phyloP scores from a whole-genome alignment of 208 protist genomes.

The Trypanosoma melophagium region DNA sequence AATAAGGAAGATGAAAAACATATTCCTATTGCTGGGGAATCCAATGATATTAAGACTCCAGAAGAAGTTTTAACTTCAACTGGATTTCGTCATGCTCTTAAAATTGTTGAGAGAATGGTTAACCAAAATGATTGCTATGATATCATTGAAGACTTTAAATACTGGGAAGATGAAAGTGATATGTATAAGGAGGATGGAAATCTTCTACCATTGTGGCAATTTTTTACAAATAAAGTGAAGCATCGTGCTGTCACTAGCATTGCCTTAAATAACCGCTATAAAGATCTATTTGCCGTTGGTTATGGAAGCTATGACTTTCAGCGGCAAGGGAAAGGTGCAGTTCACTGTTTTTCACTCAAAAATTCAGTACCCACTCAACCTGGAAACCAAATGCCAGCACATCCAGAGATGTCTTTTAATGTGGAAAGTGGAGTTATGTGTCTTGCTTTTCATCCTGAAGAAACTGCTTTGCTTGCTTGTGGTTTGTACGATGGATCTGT shows the following conservation, averaged over 20 bases:
- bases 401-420: conserved; percentile 93
- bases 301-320: conserved; percentile 98
- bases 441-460: conserved; percentile 93
- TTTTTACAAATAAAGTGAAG: conserved; percentile 83
- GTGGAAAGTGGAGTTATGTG: conserved; percentile 94
- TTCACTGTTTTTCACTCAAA: conserved; percentile 97
- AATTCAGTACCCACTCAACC: conserved; percentile 87
- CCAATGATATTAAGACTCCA: conserved; percentile 34
- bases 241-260: conserved; percentile 93
- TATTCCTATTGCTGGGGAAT: conserved; percentile 24
- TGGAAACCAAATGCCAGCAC: conserved; percentile 55
- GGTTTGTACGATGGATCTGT: conserved; percentile 96
- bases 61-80: conserved; percentile 68
- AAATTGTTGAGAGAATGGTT: conserved; percentile 97
- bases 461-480: conserved; percentile 90
- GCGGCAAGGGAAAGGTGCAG: conserved; percentile 90
- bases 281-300: conserved; percentile 96
- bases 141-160: conserved; percentile 97
- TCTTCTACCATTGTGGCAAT: conserved; percentile 96
- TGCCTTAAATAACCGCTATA: conserved; percentile 93
- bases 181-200: conserved; percentile 93
- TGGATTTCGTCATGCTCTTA: conserved; percentile 63
- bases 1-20: conserved; percentile 77
- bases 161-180: conserved; percentile 96
- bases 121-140: conserved; percentile 97